These are phyloP conservation scores for Suillus occidentalis DNA, from an alignment of 768 basidiomycete species.

Conservation along the genomic window DNA sequence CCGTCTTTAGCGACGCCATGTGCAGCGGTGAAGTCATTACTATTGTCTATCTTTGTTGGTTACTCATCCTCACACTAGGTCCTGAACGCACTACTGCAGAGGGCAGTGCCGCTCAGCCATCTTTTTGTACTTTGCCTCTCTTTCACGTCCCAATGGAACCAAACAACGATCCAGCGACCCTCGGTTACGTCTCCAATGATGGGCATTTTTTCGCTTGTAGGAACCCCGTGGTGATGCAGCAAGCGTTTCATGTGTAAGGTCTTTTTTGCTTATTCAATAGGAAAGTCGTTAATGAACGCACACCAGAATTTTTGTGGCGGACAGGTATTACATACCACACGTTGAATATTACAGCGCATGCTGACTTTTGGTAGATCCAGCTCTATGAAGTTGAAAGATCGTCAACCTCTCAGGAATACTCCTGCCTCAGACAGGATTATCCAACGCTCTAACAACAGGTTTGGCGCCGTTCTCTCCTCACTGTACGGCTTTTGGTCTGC, in stretches of 20 bases:
- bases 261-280: not conserved
- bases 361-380: slow-evolving; percentile 38
- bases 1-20: slow-evolving; percentile 44
- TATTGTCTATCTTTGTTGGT: not conserved
- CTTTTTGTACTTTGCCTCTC: slow-evolving; percentile 52
- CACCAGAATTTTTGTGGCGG: slow-evolving; percentile 54
- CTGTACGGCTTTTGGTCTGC: slow-evolving; percentile 57
- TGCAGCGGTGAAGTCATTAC: slow-evolving; percentile 39
- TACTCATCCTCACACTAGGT: slow-evolving; percentile 31
- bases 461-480: slow-evolving; percentile 60
- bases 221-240: slow-evolving; percentile 52
- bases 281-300: not conserved
- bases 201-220: slow-evolving; percentile 55
- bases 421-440: slow-evolving; percentile 41
- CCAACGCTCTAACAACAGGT: slow-evolving; percentile 42
- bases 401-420: slow-evolving; percentile 43
- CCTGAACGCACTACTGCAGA: slow-evolving; percentile 46
- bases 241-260: slow-evolving; percentile 63
- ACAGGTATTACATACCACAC: slow-evolving; percentile 32
- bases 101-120: slow-evolving; percentile 44
- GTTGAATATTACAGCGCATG: not conserved
- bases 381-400: slow-evolving; percentile 47
- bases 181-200: slow-evolving; percentile 53
- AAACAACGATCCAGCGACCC: slow-evolving; percentile 25
- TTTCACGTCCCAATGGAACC: slow-evolving; percentile 45